Percentiles rank a stretch among this genome's conserved stretches.
Conservation (phyloP, 805 yeast species). For the Pichia exigua region DNA sequence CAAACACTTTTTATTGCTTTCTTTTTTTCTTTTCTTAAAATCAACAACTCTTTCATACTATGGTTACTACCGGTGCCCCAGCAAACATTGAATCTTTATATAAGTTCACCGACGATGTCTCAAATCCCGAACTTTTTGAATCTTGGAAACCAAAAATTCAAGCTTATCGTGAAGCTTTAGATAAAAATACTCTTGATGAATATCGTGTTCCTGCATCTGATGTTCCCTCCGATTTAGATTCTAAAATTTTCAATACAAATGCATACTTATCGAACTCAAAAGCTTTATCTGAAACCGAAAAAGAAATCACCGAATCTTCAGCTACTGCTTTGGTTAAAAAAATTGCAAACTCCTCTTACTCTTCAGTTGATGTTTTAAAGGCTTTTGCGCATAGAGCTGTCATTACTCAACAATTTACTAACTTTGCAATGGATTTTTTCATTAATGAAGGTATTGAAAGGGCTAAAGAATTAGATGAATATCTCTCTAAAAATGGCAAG, state of each 20-base stretch:
- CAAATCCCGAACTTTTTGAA: slow-evolving; percentile 34
- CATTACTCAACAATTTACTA: slow-evolving; percentile 54
- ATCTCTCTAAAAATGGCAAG: slow-evolving; percentile 38
- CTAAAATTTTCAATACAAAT: slow-evolving; percentile 30
- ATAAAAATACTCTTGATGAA: slow-evolving; percentile 20
- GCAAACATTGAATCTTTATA: slow-evolving; percentile 21
- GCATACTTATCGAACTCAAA: slow-evolving; percentile 29
- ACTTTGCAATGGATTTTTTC: slow-evolving; percentile 45
- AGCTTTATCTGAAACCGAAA: slow-evolving; percentile 29
- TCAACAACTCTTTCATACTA: neutral
- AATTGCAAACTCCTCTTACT: slow-evolving; percentile 39
- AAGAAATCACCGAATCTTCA: slow-evolving; percentile 35
- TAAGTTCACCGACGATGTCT: slow-evolving; percentile 27
- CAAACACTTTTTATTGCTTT: neutral
- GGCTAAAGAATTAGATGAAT: slow-evolving; percentile 52
- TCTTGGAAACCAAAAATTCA: slow-evolving; percentile 41
- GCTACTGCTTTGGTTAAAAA: slow-evolving; percentile 35
- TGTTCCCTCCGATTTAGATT: slow-evolving; percentile 30
- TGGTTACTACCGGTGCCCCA: slow-evolving; percentile 21
- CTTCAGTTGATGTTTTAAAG: slow-evolving; percentile 45
- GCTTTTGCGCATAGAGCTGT: slow-evolving; percentile 63
- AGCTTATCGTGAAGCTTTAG: slow-evolving; percentile 30
- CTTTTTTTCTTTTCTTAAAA: neutral
- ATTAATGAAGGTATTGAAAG: slow-evolving; percentile 53
- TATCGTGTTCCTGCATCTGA: slow-evolving; percentile 25